Base-by-base conservation (phyloP, 2,329 filamentous ascomycete genomes). In the Claviceps africana region DNA sequence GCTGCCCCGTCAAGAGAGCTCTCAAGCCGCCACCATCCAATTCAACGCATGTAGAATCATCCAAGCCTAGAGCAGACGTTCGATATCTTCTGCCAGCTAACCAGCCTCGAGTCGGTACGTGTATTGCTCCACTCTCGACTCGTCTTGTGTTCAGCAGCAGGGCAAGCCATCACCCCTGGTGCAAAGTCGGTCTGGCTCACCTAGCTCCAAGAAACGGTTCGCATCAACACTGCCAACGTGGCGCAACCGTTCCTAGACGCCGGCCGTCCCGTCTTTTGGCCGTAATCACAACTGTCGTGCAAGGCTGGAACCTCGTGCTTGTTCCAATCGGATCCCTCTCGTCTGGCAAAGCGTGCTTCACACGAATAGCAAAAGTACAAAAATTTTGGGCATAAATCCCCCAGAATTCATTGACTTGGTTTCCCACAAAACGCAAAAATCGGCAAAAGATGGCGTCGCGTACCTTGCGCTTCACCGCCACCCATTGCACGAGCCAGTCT, bases 191-290 rank as follows among this genome's bases (percentile, higher is more conserved):
- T n/a, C 17, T 43, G 31, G 11, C 48, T 49, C 11, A 49, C 8
- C 3, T 43, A 13, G 28, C 15, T 25, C 1, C 8, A 44, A 67
- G 65, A 62, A 21, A 51, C 56, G 39, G 31, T 62, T 6, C 58
- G 53, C 28, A 60, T 68, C 54, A 61, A 65, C 48, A 62, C 60
- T 17, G 51, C 57, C 7, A 57, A 59, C 10, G 58, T 62, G 19
- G 53, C 64, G 9, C 66, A 69, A 51, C 67, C 67, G 4, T 69
- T 70, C 43, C 56, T 70, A 8, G 62, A 70, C 40, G 64, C 64
- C 10, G 55, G 58, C 21, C 56, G 56, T n/a, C 54, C 59, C 13
- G 51, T 56, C 19, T 58, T 56, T 57, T 52, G 55, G 13, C 17
- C 40, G 28, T 50, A 30, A 50, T 37, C 25, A 22, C 19, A 33